phyloP scores from a whole-genome alignment of 148 eudicot genomes.

The Fagopyrum homotropicum region DNA sequence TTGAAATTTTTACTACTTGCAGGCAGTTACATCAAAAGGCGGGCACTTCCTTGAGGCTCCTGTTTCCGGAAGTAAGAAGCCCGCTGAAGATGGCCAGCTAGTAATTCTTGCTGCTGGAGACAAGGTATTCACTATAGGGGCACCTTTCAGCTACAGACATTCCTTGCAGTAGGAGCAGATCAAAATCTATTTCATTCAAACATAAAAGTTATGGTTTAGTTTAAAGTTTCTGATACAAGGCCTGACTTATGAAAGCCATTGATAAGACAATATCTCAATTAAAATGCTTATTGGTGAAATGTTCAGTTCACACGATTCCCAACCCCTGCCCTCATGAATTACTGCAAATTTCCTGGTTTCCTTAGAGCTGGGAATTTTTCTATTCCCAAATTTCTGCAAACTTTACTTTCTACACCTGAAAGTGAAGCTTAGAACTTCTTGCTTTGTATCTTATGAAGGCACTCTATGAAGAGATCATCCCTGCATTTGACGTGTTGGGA shows the following conservation, averaged over 20 bases:
- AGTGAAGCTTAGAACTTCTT: background rate
- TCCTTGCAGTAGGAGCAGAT: background rate
- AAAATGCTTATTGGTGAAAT: background rate
- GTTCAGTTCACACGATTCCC: background rate
- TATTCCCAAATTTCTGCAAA: background rate
- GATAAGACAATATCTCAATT: background rate
- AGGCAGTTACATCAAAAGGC: slow-evolving; percentile 84
- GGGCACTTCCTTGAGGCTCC: slow-evolving; percentile 92
- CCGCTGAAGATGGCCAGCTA: slow-evolving; percentile 97
- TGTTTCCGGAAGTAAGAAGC: slow-evolving; percentile 98
- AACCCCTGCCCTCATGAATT: background rate
- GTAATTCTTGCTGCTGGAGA: slow-evolving; percentile 95
- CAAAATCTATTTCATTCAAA: background rate
- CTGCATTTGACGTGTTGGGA: slow-evolving; percentile 89
- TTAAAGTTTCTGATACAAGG: background rate
- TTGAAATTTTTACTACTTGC: slow-evolving; percentile 14
- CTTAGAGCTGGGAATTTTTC: background rate
- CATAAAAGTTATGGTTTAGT: background rate
- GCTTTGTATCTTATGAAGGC: slow-evolving; percentile 31
- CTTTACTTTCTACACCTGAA: background rate
- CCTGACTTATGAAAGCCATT: background rate
- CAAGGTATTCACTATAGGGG: slow-evolving; percentile 43
- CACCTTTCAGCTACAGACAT: background rate
- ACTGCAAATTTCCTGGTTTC: background rate
- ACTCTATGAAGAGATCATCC: slow-evolving; percentile 72